A percentile compares a stretch with the other conserved stretches of the same genome.
Evolutionary conservation across 169 alveolate species (phyloP).

Genomic region (Cyclospora cayetanensis): DNA sequence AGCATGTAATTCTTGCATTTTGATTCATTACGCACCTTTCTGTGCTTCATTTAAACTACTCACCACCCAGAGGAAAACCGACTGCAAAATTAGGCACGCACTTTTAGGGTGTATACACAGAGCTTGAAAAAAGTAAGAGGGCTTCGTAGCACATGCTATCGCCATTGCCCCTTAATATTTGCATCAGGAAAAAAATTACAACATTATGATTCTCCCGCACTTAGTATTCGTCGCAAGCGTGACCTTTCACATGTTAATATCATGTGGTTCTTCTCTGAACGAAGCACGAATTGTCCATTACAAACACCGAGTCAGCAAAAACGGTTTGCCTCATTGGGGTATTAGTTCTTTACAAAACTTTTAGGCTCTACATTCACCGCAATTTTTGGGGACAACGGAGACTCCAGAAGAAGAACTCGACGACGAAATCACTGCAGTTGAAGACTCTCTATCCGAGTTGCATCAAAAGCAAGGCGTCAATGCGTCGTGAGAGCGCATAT

Average conservation of each 20-base stretch:
- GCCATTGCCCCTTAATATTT: too few relatives aligned
- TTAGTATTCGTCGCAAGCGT: not conserved
- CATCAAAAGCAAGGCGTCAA: not conserved
- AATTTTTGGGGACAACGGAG: not conserved
- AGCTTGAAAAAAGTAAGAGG: too few relatives aligned
- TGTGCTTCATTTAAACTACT: too few relatives aligned
- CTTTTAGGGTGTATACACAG: too few relatives aligned
- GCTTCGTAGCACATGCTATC: too few relatives aligned
- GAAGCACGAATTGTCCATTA: not conserved
- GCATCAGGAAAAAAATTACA: not conserved
- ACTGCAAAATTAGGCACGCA: too few relatives aligned
- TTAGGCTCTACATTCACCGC: constrained; percentile 6
- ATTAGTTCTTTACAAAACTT: not conserved
- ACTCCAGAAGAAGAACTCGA: constrained; percentile 17
- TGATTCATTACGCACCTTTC: too few relatives aligned
- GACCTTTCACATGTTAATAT: not conserved
- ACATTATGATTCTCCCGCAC: not conserved
- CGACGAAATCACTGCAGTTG: not conserved
- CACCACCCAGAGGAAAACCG: too few relatives aligned
- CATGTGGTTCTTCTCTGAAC: not conserved
- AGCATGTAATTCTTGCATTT: too few relatives aligned
- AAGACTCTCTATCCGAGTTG: not conserved
- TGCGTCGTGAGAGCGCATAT: too few relatives aligned
- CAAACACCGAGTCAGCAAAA: not conserved
- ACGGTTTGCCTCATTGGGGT: not conserved